These are phyloP conservation scores for Colletotrichum karsti DNA, from an alignment of 2,329 filamentous ascomycete genomes.

Conservation along the genomic window DNA sequence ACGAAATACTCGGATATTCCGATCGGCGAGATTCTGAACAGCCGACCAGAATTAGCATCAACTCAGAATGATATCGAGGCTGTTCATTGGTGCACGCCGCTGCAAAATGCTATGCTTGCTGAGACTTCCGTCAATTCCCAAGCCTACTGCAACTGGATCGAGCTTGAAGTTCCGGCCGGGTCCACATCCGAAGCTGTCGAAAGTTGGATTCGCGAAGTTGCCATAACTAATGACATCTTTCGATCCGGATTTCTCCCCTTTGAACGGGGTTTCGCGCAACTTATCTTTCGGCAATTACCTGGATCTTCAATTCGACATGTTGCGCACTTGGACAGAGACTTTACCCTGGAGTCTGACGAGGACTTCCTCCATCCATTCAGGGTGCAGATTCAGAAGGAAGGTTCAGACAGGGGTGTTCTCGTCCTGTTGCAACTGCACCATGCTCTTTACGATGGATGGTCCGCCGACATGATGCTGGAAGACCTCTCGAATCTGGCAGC, in stretches of 20 bases:
- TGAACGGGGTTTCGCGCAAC: constrained; percentile 62
- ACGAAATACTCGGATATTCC: background rate
- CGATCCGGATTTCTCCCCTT: constrained; percentile 76
- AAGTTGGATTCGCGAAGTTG: constrained; percentile 58
- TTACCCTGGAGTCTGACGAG: constrained; percentile 41
- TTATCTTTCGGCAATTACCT: constrained; percentile 67
- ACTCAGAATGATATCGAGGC: constrained; percentile 40
- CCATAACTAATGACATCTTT: constrained; percentile 69
- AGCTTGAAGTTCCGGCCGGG: constrained; percentile 62
- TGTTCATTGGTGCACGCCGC: constrained; percentile 71
- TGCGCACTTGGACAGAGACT: constrained; percentile 46
- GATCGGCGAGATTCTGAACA: background rate
- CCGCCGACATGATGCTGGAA: constrained; percentile 75
- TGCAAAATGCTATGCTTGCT: constrained; percentile 83
- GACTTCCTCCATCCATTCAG: constrained; percentile 65
- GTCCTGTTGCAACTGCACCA: constrained; percentile 76
- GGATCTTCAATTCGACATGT: constrained; percentile 51
- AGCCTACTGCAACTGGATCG: constrained; percentile 82
- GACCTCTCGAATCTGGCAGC: constrained; percentile 68
- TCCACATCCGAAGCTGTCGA: constrained; percentile 49
- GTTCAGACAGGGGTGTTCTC: constrained; percentile 34
- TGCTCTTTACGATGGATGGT: constrained; percentile 93
- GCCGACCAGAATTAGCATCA: background rate
- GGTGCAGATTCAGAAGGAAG: constrained; percentile 59
- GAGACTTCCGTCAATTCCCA: constrained; percentile 70